Evolutionary conservation across 2,329 filamentous ascomycete genomes (phyloP).

Genomic region (Knoxdaviesia proteae): DNA sequence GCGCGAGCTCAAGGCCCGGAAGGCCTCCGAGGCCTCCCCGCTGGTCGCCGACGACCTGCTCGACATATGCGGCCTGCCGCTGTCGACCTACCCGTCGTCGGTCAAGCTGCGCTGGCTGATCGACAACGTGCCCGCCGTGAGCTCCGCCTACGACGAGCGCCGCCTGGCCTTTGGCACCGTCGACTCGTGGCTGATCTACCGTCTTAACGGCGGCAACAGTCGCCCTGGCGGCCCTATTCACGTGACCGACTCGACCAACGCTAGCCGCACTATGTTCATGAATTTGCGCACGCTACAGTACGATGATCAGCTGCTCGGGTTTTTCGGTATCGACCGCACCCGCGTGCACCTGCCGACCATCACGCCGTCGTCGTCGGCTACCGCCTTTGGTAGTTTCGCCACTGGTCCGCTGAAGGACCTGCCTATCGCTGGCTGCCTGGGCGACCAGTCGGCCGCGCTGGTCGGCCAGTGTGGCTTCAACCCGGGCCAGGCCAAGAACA

Average conservation of each 20-base stretch:
- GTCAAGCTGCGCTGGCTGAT: constrained; percentile 74
- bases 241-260: constrained; percentile 75
- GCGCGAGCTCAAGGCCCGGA: constrained; percentile 48
- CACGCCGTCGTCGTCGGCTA: constrained; percentile 55
- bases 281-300: constrained; percentile 65
- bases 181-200: constrained; percentile 74
- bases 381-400: constrained; percentile 48
- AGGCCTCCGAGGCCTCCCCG: constrained; percentile 15
- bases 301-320: constrained; percentile 53
- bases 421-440: constrained; percentile 63
- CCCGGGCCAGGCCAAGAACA: constrained; percentile 73
- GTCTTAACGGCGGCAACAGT: constrained; percentile 52
- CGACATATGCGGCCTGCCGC: constrained; percentile 56
- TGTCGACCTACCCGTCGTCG: constrained; percentile 76
- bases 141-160: constrained; percentile 54
- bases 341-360: constrained; percentile 68
- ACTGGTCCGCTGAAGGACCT: constrained; percentile 46
- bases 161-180: constrained; percentile 70
- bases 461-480: constrained; percentile 73
- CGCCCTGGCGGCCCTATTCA: constrained; percentile 36
- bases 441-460: constrained; percentile 63
- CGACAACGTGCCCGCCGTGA: constrained; percentile 46
- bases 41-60: constrained; percentile 39
- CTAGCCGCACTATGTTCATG: constrained; percentile 88
- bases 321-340: constrained; percentile 49